Evolutionary conservation across 1,139 yeast species (phyloP).

Genomic region (Pneumocystis oryctolagi): DNA sequence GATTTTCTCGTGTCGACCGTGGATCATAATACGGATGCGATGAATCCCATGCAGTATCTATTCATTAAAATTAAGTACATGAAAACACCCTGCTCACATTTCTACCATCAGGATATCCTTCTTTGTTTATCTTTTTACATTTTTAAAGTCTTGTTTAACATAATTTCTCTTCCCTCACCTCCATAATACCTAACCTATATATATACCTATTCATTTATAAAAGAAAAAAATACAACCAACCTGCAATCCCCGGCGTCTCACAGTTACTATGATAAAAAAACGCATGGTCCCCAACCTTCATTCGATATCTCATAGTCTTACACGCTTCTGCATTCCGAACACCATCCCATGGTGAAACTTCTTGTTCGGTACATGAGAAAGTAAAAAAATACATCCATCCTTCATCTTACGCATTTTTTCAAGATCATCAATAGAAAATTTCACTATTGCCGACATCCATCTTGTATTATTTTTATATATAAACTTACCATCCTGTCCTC

Average conservation of each 20-base stretch:
- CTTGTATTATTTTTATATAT: not conserved
- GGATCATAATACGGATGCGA: conserved; percentile 32
- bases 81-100: not conserved
- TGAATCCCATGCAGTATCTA: conserved; percentile 17
- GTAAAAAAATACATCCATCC: not conserved
- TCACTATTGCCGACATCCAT: conserved; percentile 7
- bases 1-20: conserved; percentile 28
- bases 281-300: conserved; percentile 33
- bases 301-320: conserved; percentile 31
- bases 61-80: not conserved
- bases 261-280: conserved; percentile 42
- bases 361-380: not conserved
- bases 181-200: not conserved
- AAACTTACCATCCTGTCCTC: conserved; percentile 31
- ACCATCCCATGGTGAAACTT: conserved; percentile 38
- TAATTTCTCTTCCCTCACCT: not conserved
- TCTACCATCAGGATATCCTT: conserved; percentile 30
- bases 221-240: conserved; percentile 20
- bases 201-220: conserved; percentile 12
- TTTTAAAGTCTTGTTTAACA: conserved; percentile 1
- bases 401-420: conserved; percentile 20
- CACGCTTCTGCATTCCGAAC: conserved; percentile 43
- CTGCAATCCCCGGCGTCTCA: conserved; percentile 39
- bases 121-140: conserved; percentile 25
- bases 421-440: conserved; percentile 34